Base-by-base conservation (phyloP, 768 basidiomycete genomes). In the Lactifluus subvellereus region DNA sequence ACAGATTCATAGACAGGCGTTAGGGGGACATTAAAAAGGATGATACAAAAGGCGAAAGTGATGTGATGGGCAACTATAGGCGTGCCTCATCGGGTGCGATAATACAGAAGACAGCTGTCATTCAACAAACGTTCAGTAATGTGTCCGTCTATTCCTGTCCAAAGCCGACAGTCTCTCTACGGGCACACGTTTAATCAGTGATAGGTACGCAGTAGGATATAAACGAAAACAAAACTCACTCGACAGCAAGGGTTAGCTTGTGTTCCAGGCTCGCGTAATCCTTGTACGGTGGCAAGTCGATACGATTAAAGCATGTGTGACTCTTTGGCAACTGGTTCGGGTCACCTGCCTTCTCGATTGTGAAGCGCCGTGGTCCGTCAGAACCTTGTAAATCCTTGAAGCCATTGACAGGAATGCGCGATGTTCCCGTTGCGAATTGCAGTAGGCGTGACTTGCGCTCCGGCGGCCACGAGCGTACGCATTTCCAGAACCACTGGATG, bases 401-500 rank as follows among this genome's bases (percentile, higher is more conserved):
- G 0, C 97, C 97, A 71, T 96, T 97, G 76, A 97, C 96, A 14
- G 96, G 96, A 66, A 97, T 95, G 66, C 96, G 89, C 13, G 93
- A 95, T 11, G 95, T 98, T 22, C 95, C 95, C 22, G 95, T 98
- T 7, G 95, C 94, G 72, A 99, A 99, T 75, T 98, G 96, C 58
- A 98, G 78, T 56, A 98, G 76, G 37, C 96, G 91, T 14, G 92
- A 94, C 79, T 99, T 99, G 76, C 95, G 88, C 79, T 99, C 97
- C 0, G 96, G 87, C 11, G 97, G 96, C 97, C 97, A 99, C 69
- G 88, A 86, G 68, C 92, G 89, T 50, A 99, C 92, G 70, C 93
- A 94, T 78, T 98, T 94, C 97, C 97, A 99, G 88, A 99, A 99
- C 97, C 97, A 99, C 72, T 98, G 94, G 60, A 99, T 95, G 53